phyloP scores from a whole-genome alignment of 108 stramenopile genomes.

The Cyclostephanos tholiformis region DNA sequence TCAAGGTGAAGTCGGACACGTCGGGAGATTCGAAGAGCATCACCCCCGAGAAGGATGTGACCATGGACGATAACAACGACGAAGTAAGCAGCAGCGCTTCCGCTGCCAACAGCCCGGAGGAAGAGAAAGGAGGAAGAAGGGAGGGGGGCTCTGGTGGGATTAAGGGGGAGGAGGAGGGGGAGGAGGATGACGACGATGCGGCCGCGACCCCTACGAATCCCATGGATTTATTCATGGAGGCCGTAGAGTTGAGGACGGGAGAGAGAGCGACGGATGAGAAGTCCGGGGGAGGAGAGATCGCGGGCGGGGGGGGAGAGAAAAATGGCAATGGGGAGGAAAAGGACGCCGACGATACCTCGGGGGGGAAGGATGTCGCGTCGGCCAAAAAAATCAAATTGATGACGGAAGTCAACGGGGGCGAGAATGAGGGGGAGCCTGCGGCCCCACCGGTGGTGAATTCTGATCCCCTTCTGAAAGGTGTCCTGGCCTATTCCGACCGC shows the following conservation, averaged over 20 bases:
- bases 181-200: slow-evolving; percentile 1
- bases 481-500: slow-evolving; percentile 72
- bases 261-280: slow-evolving; percentile 1
- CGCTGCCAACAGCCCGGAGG: neutral
- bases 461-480: slow-evolving; percentile 66
- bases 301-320: neutral
- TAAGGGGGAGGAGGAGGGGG: neutral
- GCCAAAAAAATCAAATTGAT: neutral
- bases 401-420: neutral
- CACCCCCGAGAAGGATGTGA: slow-evolving; percentile 29
- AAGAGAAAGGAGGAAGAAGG: slow-evolving; percentile 1
- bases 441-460: slow-evolving; percentile 25
- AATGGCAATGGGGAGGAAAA: neutral
- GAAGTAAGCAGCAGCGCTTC: neutral
- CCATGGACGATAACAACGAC: slow-evolving; percentile 11
- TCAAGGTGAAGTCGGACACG: neutral
- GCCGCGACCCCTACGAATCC: neutral
- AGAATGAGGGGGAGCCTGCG: neutral
- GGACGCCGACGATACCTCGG: neutral
- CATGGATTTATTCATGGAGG: slow-evolving; percentile 15
- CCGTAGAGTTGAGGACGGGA: neutral
- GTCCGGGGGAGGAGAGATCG: neutral
- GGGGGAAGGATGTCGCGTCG: neutral
- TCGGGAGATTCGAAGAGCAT: slow-evolving; percentile 21
- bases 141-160: neutral